Conservation (phyloP, 352 stramenopile genomes). For the Pythium periplocum region DNA sequence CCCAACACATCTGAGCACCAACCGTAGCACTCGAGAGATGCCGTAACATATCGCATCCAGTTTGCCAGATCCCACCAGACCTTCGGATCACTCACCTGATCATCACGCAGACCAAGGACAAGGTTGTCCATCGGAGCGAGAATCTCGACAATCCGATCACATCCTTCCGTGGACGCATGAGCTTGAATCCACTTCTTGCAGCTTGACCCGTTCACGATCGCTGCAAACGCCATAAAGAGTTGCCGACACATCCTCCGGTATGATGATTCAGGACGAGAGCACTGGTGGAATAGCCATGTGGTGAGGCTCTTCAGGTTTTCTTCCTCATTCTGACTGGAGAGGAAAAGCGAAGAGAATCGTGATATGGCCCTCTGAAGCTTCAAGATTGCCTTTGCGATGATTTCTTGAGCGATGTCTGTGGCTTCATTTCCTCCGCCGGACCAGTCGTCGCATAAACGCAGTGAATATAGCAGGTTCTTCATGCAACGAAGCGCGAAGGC, state of each 20-base stretch:
- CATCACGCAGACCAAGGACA: slow-evolving; percentile 17
- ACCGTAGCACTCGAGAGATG: slow-evolving; percentile 47
- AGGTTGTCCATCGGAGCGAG: slow-evolving; percentile 44
- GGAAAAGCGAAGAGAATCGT: slow-evolving; percentile 47
- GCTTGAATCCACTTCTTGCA: slow-evolving; percentile 48
- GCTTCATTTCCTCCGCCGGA: slow-evolving; percentile 19
- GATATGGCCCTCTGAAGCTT: slow-evolving; percentile 57
- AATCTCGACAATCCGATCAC: slow-evolving; percentile 17
- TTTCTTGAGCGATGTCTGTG: slow-evolving; percentile 38
- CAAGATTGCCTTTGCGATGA: slow-evolving; percentile 56
- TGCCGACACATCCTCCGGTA: slow-evolving; percentile 17
- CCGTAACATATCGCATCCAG: slow-evolving; percentile 61
- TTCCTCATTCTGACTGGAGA: neutral
- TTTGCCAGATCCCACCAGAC: no score
- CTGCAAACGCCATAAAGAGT: slow-evolving; percentile 17
- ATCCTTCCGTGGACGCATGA: slow-evolving; percentile 21
- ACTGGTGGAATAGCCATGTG: slow-evolving; percentile 18
- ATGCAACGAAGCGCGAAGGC: slow-evolving; percentile 58
- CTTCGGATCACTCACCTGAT: slow-evolving; percentile 9
- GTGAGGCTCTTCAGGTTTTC: slow-evolving; percentile 2
- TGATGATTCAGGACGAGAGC: slow-evolving; percentile 7
- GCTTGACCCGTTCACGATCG: slow-evolving; percentile 30
- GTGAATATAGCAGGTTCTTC: slow-evolving; percentile 56
- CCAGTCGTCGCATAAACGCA: slow-evolving; percentile 56
- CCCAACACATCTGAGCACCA: slow-evolving; percentile 52